Conservation (phyloP, 2,329 filamentous ascomycete genomes). For the Monosporascus sp. region DNA sequence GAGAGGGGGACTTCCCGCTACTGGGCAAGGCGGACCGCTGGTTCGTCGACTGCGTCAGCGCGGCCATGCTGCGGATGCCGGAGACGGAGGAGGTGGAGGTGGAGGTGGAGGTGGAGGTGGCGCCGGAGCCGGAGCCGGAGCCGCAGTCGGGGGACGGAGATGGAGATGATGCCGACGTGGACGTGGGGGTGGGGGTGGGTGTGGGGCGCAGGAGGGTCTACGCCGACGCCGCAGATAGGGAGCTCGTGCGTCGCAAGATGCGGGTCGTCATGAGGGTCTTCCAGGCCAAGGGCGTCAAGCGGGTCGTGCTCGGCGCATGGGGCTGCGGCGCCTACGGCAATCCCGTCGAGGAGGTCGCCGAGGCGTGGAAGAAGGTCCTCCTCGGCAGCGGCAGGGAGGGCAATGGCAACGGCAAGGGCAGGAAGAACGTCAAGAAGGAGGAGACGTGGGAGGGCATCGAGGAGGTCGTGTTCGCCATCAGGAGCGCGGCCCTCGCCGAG, state of each 20-base stretch:
- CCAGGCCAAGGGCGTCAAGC: conserved; percentile 37
- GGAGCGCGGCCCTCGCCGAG: conserved; percentile 43
- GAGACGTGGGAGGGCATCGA: conserved; percentile 39
- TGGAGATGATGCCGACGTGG: conserved; percentile 18
- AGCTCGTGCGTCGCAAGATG: conserved; percentile 51
- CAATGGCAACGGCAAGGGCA: conserved; percentile 5
- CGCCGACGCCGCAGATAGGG: conserved; percentile 42
- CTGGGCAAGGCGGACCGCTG: conserved; percentile 41
- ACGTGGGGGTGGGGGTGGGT: conserved; percentile 28
- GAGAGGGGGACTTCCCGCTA: conserved; percentile 28
- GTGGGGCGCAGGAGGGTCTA: conserved; percentile 24
- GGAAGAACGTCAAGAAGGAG: conserved; percentile 7
- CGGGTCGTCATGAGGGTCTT: conserved; percentile 50
- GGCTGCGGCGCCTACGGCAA: conserved; percentile 61
- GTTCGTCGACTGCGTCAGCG: conserved; percentile 53
- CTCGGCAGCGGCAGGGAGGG: conserved; percentile 18
- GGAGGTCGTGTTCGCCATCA: conserved; percentile 55
- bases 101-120: conserved; percentile 2
- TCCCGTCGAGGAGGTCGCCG: conserved; percentile 52
- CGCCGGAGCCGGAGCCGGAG: neutral
- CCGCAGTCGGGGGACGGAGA: neutral
- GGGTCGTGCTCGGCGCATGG: conserved; percentile 58
- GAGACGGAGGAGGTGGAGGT: conserved; percentile 35
- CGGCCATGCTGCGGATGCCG: conserved; percentile 54
- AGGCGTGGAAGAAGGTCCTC: conserved; percentile 45